Conservation (phyloP, 2,329 filamentous ascomycete genomes). For the Aspergillus vadensis region DNA sequence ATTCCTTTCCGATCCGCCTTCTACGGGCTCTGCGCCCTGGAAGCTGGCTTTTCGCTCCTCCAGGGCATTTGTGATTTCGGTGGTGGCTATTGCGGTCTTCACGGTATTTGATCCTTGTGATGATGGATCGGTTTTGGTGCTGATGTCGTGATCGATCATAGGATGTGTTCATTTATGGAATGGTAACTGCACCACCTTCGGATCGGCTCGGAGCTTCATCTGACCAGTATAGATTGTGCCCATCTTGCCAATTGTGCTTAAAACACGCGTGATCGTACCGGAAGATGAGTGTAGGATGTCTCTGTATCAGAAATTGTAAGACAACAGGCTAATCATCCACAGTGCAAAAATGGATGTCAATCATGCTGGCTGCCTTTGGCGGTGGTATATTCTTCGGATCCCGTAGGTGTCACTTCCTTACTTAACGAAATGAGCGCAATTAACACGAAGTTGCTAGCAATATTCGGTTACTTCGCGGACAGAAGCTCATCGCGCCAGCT, state of each 20-base stretch:
- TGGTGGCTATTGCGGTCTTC: conserved; percentile 45
- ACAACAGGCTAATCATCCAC: background rate
- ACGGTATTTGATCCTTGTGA: conserved; percentile 29
- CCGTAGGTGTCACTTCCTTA: conserved; percentile 23
- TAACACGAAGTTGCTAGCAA: conserved; percentile 17
- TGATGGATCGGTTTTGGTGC: background rate
- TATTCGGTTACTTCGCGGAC: conserved; percentile 52
- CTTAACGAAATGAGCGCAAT: background rate
- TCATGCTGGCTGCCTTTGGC: conserved; percentile 71
- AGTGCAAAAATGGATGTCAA: conserved; percentile 70
- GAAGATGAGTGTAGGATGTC: conserved; percentile 48
- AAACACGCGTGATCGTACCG: conserved; percentile 28
- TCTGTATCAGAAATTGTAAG: background rate
- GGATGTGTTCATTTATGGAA: conserved; percentile 46
- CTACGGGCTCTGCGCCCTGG: conserved; percentile 18
- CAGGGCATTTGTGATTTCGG: conserved; percentile 40
- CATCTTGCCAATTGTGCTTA: conserved; percentile 67
- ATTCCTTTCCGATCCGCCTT: background rate
- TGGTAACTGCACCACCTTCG: conserved; percentile 26
- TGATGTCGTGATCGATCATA: conserved; percentile 19
- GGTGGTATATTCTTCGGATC: conserved; percentile 60
- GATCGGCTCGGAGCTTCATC: background rate
- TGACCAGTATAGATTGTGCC: conserved; percentile 59
- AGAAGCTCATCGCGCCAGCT: conserved; percentile 53
- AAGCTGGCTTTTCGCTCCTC: conserved; percentile 40